phyloP scores from a whole-genome alignment of 2,329 filamentous ascomycete species.

The Monosporascus ibericus region DNA sequence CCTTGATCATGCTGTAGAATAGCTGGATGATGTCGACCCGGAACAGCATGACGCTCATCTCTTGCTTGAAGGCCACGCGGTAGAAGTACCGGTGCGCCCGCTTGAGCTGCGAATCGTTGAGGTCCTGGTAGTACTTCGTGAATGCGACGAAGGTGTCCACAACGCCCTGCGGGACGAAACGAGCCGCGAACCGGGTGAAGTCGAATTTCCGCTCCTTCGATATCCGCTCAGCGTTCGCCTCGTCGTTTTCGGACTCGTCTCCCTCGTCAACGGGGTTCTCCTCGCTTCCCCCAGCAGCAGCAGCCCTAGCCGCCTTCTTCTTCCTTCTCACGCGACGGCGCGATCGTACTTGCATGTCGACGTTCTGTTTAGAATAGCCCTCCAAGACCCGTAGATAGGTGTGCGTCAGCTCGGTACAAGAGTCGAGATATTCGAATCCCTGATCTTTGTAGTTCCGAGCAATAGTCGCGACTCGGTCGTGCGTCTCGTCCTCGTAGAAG shows the following conservation, averaged over 20 bases:
- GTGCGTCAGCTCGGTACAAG: constrained; percentile 83
- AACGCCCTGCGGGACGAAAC: constrained; percentile 77
- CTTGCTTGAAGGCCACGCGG: constrained; percentile 88
- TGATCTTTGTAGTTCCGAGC: constrained; percentile 87
- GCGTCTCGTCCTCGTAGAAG: constrained; percentile 96
- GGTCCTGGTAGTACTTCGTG: constrained; percentile 71
- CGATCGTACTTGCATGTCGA: constrained; percentile 87
- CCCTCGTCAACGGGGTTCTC: constrained; percentile 52
- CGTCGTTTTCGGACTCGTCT: constrained; percentile 67
- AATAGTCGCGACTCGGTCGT: constrained; percentile 78
- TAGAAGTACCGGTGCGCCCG: constrained; percentile 92
- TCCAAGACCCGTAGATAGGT: constrained; percentile 91
- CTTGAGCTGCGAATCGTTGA: constrained; percentile 76
- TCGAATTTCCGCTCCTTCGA: constrained; percentile 88
- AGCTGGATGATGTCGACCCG: constrained; percentile 85
- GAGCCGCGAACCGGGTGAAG: constrained; percentile 74
- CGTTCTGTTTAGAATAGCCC: constrained; percentile 89
- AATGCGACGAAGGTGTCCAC: constrained; percentile 86
- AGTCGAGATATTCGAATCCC: constrained; percentile 87
- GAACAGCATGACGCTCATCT: constrained; percentile 82
- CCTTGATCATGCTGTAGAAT: constrained; percentile 88
- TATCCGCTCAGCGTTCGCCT: constrained; percentile 61
- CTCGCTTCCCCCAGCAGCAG: constrained; percentile 33
- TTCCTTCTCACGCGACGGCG: constrained; percentile 67
- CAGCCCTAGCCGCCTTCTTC: constrained; percentile 61